Percentiles rank a stretch among this genome's conserved stretches.
Evolutionary conservation across 2,329 filamentous ascomycete genomes (phyloP).

Genomic region (Onygena corvina): DNA sequence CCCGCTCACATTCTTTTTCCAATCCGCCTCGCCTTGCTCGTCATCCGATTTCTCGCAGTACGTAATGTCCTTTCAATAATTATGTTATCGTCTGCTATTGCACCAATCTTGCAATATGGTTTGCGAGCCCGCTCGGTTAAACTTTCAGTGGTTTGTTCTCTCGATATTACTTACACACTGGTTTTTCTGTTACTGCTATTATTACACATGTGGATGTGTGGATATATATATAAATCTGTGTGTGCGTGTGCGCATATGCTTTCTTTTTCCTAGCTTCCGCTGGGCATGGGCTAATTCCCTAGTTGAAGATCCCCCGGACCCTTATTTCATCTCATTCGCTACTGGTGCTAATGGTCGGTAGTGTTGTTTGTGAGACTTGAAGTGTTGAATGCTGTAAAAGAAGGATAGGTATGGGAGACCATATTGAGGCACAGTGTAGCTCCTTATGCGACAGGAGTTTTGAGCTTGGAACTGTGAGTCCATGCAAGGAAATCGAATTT

Average conservation of each 20-base stretch:
- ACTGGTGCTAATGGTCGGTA: constrained; percentile 4
- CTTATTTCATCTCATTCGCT: constrained; percentile 5
- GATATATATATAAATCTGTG: no score
- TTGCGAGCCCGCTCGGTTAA: background rate
- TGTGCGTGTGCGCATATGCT: constrained; percentile 7
- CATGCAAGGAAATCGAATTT: constrained; percentile 44
- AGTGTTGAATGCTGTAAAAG: no score
- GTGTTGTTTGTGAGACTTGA: no score
- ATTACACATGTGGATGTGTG: background rate
- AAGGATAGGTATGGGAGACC: no score
- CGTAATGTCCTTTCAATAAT: background rate
- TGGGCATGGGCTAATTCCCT: constrained; percentile 13
- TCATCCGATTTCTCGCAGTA: background rate
- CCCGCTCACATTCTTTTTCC: background rate
- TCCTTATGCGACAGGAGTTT: constrained; percentile 28
- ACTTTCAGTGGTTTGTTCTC: constrained; percentile 1
- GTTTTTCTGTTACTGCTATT: constrained; percentile 1
- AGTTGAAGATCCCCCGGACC: constrained; percentile 12
- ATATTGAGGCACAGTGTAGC: no score
- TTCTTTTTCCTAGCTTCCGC: constrained; percentile 13
- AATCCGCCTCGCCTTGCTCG: background rate
- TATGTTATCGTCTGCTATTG: background rate
- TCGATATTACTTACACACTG: background rate
- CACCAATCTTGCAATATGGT: background rate
- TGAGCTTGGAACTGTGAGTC: constrained; percentile 36